Percentiles rank a stretch among this genome's conserved stretches.
Conservation (phyloP, 2,329 filamentous ascomycete species). For the Pseudogymnoascus sp. region DNA sequence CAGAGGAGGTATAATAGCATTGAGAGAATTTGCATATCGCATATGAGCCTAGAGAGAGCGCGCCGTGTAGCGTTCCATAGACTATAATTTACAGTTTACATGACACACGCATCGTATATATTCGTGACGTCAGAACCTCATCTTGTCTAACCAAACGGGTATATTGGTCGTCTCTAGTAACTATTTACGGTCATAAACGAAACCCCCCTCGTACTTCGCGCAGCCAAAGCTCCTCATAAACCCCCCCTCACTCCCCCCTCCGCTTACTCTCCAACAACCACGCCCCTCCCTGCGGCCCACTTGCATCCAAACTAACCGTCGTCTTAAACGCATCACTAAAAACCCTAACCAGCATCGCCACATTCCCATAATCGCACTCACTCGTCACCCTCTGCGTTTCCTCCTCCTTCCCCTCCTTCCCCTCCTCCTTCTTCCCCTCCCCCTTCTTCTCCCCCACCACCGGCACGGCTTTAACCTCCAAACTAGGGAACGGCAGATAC, state of each 20-base stretch:
- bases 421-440: constrained; percentile 17
- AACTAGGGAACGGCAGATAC: constrained; percentile 62
- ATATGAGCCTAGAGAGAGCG: neutral
- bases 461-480: constrained; percentile 65
- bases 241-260: constrained; percentile 11
- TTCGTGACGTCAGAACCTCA: neutral
- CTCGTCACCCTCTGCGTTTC: constrained; percentile 39
- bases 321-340: constrained; percentile 61
- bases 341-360: constrained; percentile 69
- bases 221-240: neutral
- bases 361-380: constrained; percentile 73
- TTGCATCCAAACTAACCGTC: constrained; percentile 63
- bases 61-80: neutral
- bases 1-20: neutral
- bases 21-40: neutral
- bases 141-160: constrained; percentile 1
- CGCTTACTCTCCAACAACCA: constrained; percentile 56
- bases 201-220: neutral
- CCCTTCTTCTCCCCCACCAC: constrained; percentile 19
- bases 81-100: neutral
- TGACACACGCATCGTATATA: neutral
- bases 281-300: constrained; percentile 55
- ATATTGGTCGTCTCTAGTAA: neutral
- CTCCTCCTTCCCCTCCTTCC: constrained; percentile 19
- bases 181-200: neutral